Evolutionary conservation across 306 rosid genomes (phyloP).

Genomic region (Cicer cuneatum): DNA sequence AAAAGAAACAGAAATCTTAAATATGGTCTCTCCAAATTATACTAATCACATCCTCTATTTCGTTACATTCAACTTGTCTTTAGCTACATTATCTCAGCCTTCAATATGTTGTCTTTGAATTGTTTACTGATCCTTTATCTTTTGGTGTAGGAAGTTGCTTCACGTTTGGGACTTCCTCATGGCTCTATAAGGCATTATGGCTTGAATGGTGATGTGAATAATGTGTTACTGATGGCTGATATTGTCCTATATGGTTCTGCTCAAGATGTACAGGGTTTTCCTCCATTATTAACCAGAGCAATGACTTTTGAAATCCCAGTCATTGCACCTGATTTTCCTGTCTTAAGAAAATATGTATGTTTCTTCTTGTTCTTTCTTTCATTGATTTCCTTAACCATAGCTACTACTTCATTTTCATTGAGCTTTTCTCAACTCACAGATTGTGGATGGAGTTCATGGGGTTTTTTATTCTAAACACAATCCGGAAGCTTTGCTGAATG

Average conservation of each 20-base stretch:
- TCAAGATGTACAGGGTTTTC: constrained; percentile 93
- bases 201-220: constrained; percentile 74
- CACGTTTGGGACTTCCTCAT: constrained; percentile 79
- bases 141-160: constrained; percentile 77
- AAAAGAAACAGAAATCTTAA: constrained; percentile 28
- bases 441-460: constrained; percentile 79
- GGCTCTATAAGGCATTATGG: constrained; percentile 84
- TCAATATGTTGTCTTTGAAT: constrained; percentile 22
- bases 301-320: constrained; percentile 89
- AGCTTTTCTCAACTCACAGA: constrained; percentile 53
- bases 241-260: constrained; percentile 86
- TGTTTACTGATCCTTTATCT: constrained; percentile 49
- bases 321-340: constrained; percentile 81
- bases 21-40: constrained; percentile 30
- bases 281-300: constrained; percentile 84
- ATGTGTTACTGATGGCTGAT: constrained; percentile 87
- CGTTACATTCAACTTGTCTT: constrained; percentile 27
- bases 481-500: constrained; percentile 78
- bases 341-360: constrained; percentile 82
- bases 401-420: constrained; percentile 36
- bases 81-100: constrained; percentile 33
- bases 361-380: constrained; percentile 42
- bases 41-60: constrained; percentile 21
- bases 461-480: constrained; percentile 71
- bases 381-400: constrained; percentile 40